These are phyloP conservation scores for Passiflora organensis DNA, from an alignment of 345 rosid genomes.

Conservation along the genomic window DNA sequence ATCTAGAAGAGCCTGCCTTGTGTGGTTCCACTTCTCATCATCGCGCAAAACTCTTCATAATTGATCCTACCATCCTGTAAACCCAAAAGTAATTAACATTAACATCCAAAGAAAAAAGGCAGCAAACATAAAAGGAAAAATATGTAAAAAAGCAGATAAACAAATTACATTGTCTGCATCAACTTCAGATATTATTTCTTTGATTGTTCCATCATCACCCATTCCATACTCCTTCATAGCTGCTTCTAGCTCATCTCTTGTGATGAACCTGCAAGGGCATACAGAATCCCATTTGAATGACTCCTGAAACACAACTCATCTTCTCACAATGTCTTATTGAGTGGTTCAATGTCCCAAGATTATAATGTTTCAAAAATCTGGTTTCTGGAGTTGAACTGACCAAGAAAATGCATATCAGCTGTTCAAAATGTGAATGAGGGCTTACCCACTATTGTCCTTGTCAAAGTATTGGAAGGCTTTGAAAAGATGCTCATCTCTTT, in stretches of 20 bases:
- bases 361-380: no score
- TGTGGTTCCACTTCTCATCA: slow-evolving; percentile 15
- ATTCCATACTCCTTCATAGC: slow-evolving; percentile 32
- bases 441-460: slow-evolving; percentile 32
- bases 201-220: slow-evolving; percentile 32
- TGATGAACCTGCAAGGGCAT: slow-evolving; percentile 24
- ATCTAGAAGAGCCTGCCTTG: slow-evolving; percentile 5
- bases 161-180: slow-evolving; percentile 26
- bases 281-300: neutral
- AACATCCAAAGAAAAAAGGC: neutral
- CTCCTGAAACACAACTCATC: no score
- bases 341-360: neutral
- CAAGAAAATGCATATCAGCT: neutral
- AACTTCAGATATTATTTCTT: slow-evolving; percentile 29
- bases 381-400: neutral
- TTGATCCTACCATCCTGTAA: slow-evolving; percentile 41
- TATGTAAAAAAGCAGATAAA: neutral
- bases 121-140: neutral
- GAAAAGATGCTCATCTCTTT: slow-evolving; percentile 33
- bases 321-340: neutral
- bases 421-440: neutral
- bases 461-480: slow-evolving; percentile 33
- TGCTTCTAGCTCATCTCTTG: slow-evolving; percentile 30
- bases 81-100: neutral
- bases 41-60: slow-evolving; percentile 38